Conservation (phyloP, 768 basidiomycete genomes). For the Phanerodontia chrysosporium region DNA sequence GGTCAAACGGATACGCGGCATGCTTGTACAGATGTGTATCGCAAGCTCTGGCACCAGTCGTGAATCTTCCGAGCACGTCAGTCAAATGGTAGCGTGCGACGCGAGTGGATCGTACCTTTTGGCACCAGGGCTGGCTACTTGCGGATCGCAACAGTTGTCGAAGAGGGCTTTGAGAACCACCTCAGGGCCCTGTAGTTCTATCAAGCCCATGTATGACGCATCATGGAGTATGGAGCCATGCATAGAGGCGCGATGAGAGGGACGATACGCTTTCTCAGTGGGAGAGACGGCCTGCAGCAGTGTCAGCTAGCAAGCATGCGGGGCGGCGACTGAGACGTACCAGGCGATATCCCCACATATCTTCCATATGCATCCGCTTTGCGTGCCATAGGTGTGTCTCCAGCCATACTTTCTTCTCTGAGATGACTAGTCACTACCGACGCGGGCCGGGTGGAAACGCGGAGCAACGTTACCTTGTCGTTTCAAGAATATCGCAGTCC, state of each 20-base stretch:
- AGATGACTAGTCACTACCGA: background rate
- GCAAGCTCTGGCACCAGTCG: slow-evolving; percentile 59
- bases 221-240: slow-evolving; percentile 89
- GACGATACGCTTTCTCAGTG: slow-evolving; percentile 88
- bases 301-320: background rate
- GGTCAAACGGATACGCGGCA: slow-evolving; percentile 58
- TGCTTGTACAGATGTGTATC: slow-evolving; percentile 66
- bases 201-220: slow-evolving; percentile 75
- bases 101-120: slow-evolving; percentile 41
- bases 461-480: slow-evolving; percentile 60
- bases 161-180: slow-evolving; percentile 47
- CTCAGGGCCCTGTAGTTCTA: slow-evolving; percentile 71
- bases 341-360: slow-evolving; percentile 87
- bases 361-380: slow-evolving; percentile 93
- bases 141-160: slow-evolving; percentile 59
- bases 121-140: slow-evolving; percentile 55
- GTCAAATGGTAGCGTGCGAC: too few species aligned
- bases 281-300: slow-evolving; percentile 67
- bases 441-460: background rate
- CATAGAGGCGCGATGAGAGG: slow-evolving; percentile 84
- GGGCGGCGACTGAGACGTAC: slow-evolving; percentile 31
- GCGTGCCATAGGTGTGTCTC: slow-evolving; percentile 98
- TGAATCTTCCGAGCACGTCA: slow-evolving; percentile 41
- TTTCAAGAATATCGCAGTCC: slow-evolving; percentile 58
- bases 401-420: slow-evolving; percentile 88